A percentile compares a stretch with the other conserved stretches of the same genome.
Evolutionary conservation across 768 basidiomycete species (phyloP).

Genomic region (Pisolithus orientalis): DNA sequence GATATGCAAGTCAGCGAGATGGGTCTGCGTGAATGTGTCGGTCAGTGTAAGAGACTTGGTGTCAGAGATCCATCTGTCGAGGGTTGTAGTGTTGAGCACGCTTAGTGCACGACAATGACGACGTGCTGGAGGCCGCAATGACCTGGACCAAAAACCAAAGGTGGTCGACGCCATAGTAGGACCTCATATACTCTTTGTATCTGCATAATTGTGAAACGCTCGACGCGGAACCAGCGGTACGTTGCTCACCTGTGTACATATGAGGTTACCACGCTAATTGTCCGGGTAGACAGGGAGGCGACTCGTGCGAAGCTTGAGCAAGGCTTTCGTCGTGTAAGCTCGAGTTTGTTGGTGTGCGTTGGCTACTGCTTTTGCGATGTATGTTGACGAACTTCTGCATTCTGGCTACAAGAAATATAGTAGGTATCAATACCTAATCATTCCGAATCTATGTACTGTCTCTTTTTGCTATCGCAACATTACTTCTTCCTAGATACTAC

Average conservation of each 20-base stretch:
- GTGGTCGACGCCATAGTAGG: not conserved
- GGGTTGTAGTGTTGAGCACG: constrained; percentile 15
- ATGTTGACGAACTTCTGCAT: not conserved
- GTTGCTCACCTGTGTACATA: too few relatives aligned
- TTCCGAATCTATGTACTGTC: not conserved
- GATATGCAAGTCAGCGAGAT: constrained; percentile 56
- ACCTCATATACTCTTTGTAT: not conserved
- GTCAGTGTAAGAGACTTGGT: constrained; percentile 39
- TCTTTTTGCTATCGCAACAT: too few relatives aligned
- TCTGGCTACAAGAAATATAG: not conserved
- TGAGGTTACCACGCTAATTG: too few relatives aligned
- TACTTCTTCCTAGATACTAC: constrained; percentile 45
- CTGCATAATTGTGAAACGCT: too few relatives aligned
- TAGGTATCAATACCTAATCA: not conserved
- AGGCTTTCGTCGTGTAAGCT: too few relatives aligned
- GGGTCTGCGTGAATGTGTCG: constrained; percentile 51
- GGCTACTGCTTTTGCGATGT: too few relatives aligned
- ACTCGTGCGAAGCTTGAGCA: too few relatives aligned
- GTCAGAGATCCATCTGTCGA: constrained; percentile 50
- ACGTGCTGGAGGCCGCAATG: not conserved
- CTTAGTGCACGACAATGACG: constrained; percentile 12
- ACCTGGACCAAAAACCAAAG: not conserved
- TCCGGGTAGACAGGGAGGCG: too few relatives aligned
- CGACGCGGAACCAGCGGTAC: too few relatives aligned
- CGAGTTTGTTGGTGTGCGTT: too few relatives aligned